Percentiles rank a stretch among this genome's conserved stretches.
Conservation (phyloP, 2,329 filamentous ascomycete genomes). For the Xylariaceae sp. region DNA sequence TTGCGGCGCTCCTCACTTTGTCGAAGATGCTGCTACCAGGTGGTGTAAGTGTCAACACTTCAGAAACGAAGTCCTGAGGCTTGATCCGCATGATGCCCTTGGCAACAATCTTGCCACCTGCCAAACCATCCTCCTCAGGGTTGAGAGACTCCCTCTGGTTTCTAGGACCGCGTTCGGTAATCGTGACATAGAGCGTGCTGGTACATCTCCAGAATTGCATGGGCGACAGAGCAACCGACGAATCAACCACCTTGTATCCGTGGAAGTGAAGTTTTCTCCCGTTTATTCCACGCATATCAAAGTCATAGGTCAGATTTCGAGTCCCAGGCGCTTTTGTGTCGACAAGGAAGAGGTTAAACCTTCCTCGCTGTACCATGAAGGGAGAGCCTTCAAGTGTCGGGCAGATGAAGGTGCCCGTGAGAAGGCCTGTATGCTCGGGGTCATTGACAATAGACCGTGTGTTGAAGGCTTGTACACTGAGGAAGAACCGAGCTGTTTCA, state of each 20-base stretch:
- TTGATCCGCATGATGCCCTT: constrained; percentile 57
- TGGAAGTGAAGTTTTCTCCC: constrained; percentile 54
- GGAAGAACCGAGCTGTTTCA: constrained; percentile 55
- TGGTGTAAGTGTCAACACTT: constrained; percentile 51
- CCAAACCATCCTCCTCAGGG: constrained; percentile 37
- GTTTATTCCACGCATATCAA: constrained; percentile 54
- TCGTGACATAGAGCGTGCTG: constrained; percentile 58
- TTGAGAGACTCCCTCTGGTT: constrained; percentile 25
- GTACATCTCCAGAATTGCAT: constrained; percentile 58
- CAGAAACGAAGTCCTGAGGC: constrained; percentile 49
- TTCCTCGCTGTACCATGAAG: constrained; percentile 56
- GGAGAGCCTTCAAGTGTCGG: constrained; percentile 52
- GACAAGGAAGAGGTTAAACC: constrained; percentile 53
- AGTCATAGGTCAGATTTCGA: constrained; percentile 57
- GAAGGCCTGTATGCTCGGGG: constrained; percentile 46
- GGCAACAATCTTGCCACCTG: constrained; percentile 44
- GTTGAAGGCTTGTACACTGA: constrained; percentile 55
- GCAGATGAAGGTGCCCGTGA: constrained; percentile 58
- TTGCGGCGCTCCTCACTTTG: constrained; percentile 42
- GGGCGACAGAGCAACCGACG: constrained; percentile 54
- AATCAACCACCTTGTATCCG: constrained; percentile 60
- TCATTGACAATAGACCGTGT: constrained; percentile 44
- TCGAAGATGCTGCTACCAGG: constrained; percentile 44
- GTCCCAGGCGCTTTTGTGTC: constrained; percentile 53
- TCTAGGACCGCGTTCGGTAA: constrained; percentile 39